Evolutionary conservation across 306 rosid species (phyloP), one percentile per base, ranked within the genome.

Genomic region (Glycine soja): DNA sequence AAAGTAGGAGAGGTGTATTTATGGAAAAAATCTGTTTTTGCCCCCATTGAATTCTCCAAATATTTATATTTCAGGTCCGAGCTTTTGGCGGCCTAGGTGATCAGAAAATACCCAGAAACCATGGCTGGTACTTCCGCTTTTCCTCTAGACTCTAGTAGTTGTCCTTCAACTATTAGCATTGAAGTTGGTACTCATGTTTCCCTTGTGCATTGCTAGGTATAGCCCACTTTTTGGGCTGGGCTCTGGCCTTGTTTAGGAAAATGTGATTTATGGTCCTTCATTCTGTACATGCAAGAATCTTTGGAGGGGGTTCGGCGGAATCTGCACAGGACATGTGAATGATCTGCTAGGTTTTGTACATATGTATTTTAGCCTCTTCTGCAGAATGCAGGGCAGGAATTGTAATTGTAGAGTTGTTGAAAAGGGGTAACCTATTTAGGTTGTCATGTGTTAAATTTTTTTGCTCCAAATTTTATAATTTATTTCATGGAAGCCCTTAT

Each of bases 31-130:
- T n/a, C n/a, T n/a, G n/a, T n/a, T n/a, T n/a, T n/a, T n/a, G n/a
- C n/a, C 43, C 46, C 56, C 15, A 72, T 40, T 34, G 52, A 63
- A 40, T 56, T 69, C 32, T 70, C n/a, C 57, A 40, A 71, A 69
- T 74, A 40, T 83, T 51, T 75, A 77, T 82, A 69, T 83, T 88
- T 81, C 93, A 95, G 97, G 97, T 80, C 89, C 92, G 47, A 71
- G 88, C 89, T 91, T 48, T 89, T 95, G 97, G 97, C 89, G 74
- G 85, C 99, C 97, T 53, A 86, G 95, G 78, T 91, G 90, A 92
- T 66, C 58, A 15, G 81, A 76, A 75, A 61, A 78, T 43, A 76
- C 74, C 76, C 47, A 73, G 67, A 67, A 71, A 69, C 70, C 70
- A 77, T 61, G 72, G 69, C 69, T 36, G 92, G 93, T 86, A 87